These are phyloP conservation scores for Pyrenula aspistea DNA, from an alignment of 495 filamentous ascomycete genomes.

Conservation along the genomic window DNA sequence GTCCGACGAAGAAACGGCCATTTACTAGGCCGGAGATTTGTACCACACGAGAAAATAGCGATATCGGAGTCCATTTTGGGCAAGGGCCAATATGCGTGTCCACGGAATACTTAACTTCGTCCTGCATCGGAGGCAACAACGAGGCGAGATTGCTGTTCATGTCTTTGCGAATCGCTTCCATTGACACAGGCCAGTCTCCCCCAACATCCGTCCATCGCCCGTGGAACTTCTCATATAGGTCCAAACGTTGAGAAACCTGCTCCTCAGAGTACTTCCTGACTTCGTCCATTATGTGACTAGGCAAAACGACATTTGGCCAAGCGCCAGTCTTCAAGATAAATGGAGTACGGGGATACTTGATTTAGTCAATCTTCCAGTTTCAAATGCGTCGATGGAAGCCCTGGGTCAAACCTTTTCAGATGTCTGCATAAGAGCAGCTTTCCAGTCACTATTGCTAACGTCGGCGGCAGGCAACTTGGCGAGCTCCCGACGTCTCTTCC, in stretches of 20 bases:
- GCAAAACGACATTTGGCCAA: not conserved
- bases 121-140: not conserved
- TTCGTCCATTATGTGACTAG: not conserved
- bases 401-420: too few relatives aligned
- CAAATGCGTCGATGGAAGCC: too few relatives aligned
- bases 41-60: not conserved
- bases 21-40: not conserved
- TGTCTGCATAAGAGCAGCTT: too few relatives aligned
- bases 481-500: too few relatives aligned
- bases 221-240: too few relatives aligned
- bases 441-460: too few relatives aligned
- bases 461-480: too few relatives aligned
- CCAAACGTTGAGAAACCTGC: not conserved
- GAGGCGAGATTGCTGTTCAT: not conserved
- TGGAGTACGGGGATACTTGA: not conserved
- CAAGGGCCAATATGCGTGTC: not conserved
- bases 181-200: not conserved
- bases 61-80: not conserved
- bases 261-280: not conserved
- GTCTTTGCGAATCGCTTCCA: too few relatives aligned
- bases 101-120: not conserved
- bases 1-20: not conserved
- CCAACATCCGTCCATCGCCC: not conserved
- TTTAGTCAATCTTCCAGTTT: too few relatives aligned
- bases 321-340: not conserved